Conservation (phyloP, 2,329 filamentous ascomycete species). For the Colletotrichum magnum region DNA sequence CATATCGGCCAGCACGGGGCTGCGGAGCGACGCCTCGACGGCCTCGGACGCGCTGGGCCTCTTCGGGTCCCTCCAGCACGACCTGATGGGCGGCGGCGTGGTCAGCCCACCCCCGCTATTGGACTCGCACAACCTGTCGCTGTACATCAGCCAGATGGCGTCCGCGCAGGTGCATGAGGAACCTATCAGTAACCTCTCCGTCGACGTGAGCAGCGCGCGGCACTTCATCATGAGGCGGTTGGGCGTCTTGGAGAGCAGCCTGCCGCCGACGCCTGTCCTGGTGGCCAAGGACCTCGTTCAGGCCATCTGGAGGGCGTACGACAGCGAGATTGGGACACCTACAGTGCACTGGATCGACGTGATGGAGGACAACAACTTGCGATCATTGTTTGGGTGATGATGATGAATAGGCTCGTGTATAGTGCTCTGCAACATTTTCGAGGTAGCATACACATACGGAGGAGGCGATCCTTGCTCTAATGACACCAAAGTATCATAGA, state of each 20-base stretch:
- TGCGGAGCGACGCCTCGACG: conserved; percentile 44
- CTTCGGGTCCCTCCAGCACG: conserved; percentile 35
- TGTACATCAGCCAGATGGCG: conserved; percentile 40
- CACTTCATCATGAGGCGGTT: conserved; percentile 56
- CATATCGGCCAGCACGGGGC: conserved; percentile 53
- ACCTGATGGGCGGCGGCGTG: conserved; percentile 21
- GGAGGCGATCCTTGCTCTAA: no score
- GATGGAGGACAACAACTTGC: conserved; percentile 53
- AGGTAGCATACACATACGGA: no score
- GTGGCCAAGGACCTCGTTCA: conserved; percentile 58
- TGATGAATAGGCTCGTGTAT: no score
- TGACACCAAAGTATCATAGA: no score
- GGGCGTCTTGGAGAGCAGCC: conserved; percentile 53
- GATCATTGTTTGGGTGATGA: conserved; percentile 51
- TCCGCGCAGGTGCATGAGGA: conserved; percentile 30
- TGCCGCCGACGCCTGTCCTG: conserved; percentile 58
- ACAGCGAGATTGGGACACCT: conserved; percentile 51
- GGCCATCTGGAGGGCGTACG: conserved; percentile 59
- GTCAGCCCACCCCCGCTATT: conserved; percentile 24
- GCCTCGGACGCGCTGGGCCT: conserved; percentile 35
- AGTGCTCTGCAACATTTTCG: no score
- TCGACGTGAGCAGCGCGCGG: conserved; percentile 56
- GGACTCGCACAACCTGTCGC: conserved; percentile 24
- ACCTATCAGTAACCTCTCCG: conserved; percentile 43
- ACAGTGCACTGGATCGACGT: conserved; percentile 60